These are phyloP conservation scores for Smittium culicis DNA, from an alignment of 371 early-diverging fungal species.

Conservation along the genomic window DNA sequence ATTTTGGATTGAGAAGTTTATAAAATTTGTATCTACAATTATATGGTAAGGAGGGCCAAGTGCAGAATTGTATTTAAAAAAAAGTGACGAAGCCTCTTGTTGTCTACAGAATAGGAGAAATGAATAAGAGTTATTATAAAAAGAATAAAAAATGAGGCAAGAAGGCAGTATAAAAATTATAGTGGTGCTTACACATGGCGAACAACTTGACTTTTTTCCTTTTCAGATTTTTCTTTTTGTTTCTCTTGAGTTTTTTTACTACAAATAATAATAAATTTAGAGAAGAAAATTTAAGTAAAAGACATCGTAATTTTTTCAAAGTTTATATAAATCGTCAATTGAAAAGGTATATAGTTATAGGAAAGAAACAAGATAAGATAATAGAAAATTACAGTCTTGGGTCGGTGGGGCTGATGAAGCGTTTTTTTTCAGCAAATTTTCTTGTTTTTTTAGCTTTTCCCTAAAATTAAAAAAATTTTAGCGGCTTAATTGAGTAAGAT, in stretches of 20 bases:
- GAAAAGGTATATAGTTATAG: not conserved
- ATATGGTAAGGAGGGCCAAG: conserved; percentile 98
- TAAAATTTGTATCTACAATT: conserved; percentile 99
- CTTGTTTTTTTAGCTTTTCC: conserved; percentile 83
- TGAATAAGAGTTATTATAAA: no score
- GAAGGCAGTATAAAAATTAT: conserved; percentile 21
- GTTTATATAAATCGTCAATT: no score
- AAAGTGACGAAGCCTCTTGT: conserved; percentile 88
- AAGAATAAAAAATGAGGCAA: conserved; percentile 5
- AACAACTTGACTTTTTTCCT: conserved; percentile 52
- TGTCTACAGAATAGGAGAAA: no score
- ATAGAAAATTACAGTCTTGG: conserved; percentile 47
- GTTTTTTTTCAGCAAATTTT: conserved; percentile 85
- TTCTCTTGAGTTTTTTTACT: conserved; percentile 63
- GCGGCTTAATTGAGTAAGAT: no score
- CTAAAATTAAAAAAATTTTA: conserved; percentile 28
- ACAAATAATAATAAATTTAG: not conserved
- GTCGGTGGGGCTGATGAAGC: conserved; percentile 82
- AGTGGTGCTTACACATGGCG: conserved; percentile 48
- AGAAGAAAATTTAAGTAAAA: not conserved
- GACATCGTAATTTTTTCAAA: no score
- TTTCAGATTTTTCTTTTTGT: conserved; percentile 51
- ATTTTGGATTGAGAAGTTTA: conserved; percentile 98
- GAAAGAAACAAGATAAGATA: conserved; percentile 14
- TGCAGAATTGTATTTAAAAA: conserved; percentile 92